Base-by-base conservation (phyloP, 169 alveolate species). In the Eimeria zaria region DNA sequence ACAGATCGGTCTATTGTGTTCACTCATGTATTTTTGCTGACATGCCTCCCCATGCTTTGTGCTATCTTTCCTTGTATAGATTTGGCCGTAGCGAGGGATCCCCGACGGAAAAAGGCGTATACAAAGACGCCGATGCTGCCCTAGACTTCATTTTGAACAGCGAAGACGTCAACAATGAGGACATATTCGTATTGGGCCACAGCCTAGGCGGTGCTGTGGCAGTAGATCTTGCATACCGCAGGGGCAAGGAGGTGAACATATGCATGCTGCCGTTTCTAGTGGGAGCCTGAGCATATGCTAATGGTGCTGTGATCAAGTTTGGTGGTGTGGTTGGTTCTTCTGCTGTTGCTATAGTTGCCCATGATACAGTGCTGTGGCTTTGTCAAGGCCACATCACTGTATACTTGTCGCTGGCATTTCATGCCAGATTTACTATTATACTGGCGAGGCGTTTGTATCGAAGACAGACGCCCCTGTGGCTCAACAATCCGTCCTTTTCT, bases 151-250 rank as follows among this genome's bases (percentile, higher is more conserved):
- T 74, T n/a, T 51, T 62, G 48, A n/a, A 64, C 83, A 51, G 33
- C 76, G 78, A 73, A n/a, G 27, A 36, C 16, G 90, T 51, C 27
- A 39, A 41, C 41, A 80, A 89, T 67, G 85, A 97, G 33, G 97
- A 98, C 76, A 74, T 98, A 14, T 97, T 94, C 83, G 74, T 97
- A 87, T 89, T 96, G 53, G 98, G 98, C 18, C 93, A 97, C 51
- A 74, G 91, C 67, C 95, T 98, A 30, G 98, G 98, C 1, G 98
- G 98, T 39, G 98, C 98, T 30, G 98, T 98, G 3, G 98, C 98
- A 7, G 96, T 97, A 39, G 69, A 91, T 87, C 91, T 97, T 6
- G 98, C 97, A 33, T 48, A 58, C 30, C 60, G 89, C 80, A 53
- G 78, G 46, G 87, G 93, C 24, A 27, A 64, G 3, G 58, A 94